Base-by-base conservation (phyloP, 2,329 filamentous ascomycete species). In the Fusarium sp. region DNA sequence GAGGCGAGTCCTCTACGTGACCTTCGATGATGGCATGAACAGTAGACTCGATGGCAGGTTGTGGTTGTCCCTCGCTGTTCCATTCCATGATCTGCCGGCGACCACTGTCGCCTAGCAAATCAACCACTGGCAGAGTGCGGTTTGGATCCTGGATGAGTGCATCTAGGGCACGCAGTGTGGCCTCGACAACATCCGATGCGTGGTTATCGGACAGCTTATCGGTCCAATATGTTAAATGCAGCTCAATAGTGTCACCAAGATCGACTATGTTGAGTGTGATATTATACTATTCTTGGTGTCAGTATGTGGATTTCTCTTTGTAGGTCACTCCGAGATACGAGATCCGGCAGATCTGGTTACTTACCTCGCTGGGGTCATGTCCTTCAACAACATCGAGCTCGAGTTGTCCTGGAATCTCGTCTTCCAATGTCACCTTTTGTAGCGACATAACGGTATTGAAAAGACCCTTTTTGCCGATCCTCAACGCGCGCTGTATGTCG, bases 311-410 rank as follows among this genome's bases (percentile, higher is more conserved):
- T 24, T 24, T 24, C 24, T 24, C 7, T 24, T 24, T 24, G 24
- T 24, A 2, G 24, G 24, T 2, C 24, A 3, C 3, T 24, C 24
- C 24, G 24, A 24, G 9, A 41, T 20, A 20, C 22, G 19, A 8
- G 13, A 4, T 17, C 14, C 35, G 45, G 33, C 8, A 24, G 17
- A 17, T n/a, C 28, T 19, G 33, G 19, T 20, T n/a, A 49, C 47
- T 30, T 50, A 50, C 47, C 47, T 50, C 47, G 20, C 47, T 50
- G 33, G 47, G 47, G 33, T 50, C 47, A 20, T 50, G 5, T 50
- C 47, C 47, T 3, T 50, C 47, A 17, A 50, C 33, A 50, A 50
- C 47, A 11, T 50, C 22, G n/a, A 50, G 7, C 47, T 50, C 22
- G 8, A 50, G 5, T 11, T 40, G 33, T 15, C 32, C 47, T 40